phyloP scores from a whole-genome alignment of 257 asterid species.

The Gentiana straminea region DNA sequence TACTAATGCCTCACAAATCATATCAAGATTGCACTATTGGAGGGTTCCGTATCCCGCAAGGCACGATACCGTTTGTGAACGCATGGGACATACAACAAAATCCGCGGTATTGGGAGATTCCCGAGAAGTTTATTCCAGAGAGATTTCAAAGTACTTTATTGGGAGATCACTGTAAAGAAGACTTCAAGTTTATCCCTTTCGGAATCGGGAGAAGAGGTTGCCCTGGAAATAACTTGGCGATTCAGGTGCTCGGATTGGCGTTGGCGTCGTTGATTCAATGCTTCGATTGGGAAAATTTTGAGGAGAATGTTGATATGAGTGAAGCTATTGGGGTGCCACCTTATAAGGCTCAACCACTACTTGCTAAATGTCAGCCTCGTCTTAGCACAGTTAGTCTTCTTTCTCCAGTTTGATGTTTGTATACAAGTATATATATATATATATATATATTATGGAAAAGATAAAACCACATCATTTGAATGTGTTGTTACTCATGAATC shows the following conservation, averaged over 20 bases:
- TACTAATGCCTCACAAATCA: constrained; percentile 55
- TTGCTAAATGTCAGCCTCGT: constrained; percentile 45
- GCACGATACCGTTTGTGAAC: constrained; percentile 48
- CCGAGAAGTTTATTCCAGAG: constrained; percentile 42
- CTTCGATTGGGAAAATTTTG: constrained; percentile 47
- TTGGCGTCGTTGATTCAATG: constrained; percentile 54
- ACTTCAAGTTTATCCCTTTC: constrained; percentile 28
- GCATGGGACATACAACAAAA: constrained; percentile 57
- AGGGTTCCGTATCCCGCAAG: constrained; percentile 35
- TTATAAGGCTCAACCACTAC: constrained; percentile 40
- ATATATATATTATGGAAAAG: too few relatives aligned
- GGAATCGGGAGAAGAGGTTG: constrained; percentile 67
- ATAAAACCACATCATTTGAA: too few relatives aligned
- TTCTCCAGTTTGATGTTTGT: too few relatives aligned
- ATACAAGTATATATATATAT: too few relatives aligned
- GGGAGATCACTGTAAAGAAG: constrained; percentile 18
- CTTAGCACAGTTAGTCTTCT: constrained; percentile 14
- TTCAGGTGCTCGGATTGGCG: constrained; percentile 36
- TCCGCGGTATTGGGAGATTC: constrained; percentile 47
- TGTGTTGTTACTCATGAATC: too few relatives aligned
- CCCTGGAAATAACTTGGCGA: constrained; percentile 61
- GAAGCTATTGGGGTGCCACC: constrained; percentile 34
- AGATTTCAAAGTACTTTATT: constrained; percentile 22
- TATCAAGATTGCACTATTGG: constrained; percentile 45
- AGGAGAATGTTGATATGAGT: constrained; percentile 30